Evolutionary conservation across 2,329 filamentous ascomycete genomes (phyloP).

Genomic region (Clonostachys byssicola): DNA sequence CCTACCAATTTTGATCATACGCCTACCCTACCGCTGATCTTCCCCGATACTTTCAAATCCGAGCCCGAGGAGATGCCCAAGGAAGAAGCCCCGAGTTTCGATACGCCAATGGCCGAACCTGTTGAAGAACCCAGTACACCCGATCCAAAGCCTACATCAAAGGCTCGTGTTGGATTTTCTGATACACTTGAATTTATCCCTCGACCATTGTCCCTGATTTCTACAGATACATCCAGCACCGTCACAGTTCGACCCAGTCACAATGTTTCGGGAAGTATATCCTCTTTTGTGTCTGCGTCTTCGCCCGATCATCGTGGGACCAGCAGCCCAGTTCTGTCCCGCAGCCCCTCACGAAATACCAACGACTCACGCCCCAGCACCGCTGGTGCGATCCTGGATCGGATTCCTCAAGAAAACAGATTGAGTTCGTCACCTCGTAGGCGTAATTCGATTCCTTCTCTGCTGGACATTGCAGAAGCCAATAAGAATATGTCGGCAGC

Average conservation of each 20-base stretch:
- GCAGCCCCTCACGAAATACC: slow-evolving; percentile 33
- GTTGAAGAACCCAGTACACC: not conserved
- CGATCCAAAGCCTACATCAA: slow-evolving; percentile 28
- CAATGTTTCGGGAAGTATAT: slow-evolving; percentile 74
- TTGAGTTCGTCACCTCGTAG: slow-evolving; percentile 34
- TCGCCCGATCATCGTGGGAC: slow-evolving; percentile 34
- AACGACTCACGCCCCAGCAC: slow-evolving; percentile 60
- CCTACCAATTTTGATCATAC: slow-evolving; percentile 40
- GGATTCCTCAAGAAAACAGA: slow-evolving; percentile 14
- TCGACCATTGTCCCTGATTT: slow-evolving; percentile 77
- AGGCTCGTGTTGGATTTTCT: slow-evolving; percentile 75
- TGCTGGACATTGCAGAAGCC: slow-evolving; percentile 35
- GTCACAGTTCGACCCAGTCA: slow-evolving; percentile 66
- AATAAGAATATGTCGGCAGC: slow-evolving; percentile 21
- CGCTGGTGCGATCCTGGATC: slow-evolving; percentile 65
- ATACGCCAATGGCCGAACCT: slow-evolving; percentile 7
- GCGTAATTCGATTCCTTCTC: slow-evolving; percentile 55
- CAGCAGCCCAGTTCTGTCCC: slow-evolving; percentile 23
- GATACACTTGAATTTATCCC: slow-evolving; percentile 82
- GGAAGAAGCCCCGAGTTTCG: slow-evolving; percentile 1
- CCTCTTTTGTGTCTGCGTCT: slow-evolving; percentile 66
- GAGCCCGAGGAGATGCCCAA: slow-evolving; percentile 3
- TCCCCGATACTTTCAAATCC: slow-evolving; percentile 4
- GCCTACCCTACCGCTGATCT: slow-evolving; percentile 10
- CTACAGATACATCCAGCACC: slow-evolving; percentile 79